Conservation (phyloP, 495 filamentous ascomycete species). For the Aspergillus sclerotiicarbonarius region DNA sequence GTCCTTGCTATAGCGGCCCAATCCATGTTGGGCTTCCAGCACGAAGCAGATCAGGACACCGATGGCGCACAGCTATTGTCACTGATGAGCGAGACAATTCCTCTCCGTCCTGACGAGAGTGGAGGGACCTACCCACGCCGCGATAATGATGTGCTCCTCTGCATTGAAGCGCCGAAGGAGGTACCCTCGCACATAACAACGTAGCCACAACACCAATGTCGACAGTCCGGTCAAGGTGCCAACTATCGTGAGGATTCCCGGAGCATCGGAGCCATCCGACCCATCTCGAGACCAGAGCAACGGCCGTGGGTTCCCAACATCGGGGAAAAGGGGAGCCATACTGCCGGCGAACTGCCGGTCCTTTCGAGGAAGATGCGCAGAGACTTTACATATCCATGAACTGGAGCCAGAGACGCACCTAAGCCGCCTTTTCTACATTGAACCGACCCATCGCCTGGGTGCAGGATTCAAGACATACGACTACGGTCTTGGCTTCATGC, state of each 20-base stretch:
- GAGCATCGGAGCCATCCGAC: constrained; percentile 23
- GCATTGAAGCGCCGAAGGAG: constrained; percentile 17
- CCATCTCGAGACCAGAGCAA: constrained; percentile 1
- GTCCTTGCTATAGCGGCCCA: constrained; percentile 12
- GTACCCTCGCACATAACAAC: constrained; percentile 19
- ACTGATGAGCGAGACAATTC: not conserved
- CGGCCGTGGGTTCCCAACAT: not conserved
- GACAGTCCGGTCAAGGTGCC: constrained; percentile 18
- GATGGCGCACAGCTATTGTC: constrained; percentile 14
- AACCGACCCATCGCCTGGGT: not conserved
- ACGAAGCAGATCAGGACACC: constrained; percentile 22
- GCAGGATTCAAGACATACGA: not conserved
- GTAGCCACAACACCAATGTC: constrained; percentile 13
- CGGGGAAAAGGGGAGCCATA: not conserved
- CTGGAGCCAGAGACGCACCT: too few species aligned
- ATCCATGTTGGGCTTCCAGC: constrained; percentile 18
- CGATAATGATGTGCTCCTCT: constrained; percentile 20
- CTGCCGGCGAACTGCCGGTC: not conserved
- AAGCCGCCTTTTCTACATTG: not conserved
- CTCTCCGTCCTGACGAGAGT: not conserved
- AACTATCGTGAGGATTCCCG: constrained; percentile 21
- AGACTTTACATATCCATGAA: not conserved
- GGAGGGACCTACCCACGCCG: constrained; percentile 14
- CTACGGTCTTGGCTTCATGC: not conserved
- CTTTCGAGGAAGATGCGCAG: not conserved